Percentiles rank a stretch among this genome's conserved stretches.
phyloP scores from a whole-genome alignment of 805 yeast genomes.

The Candida schatavii region DNA sequence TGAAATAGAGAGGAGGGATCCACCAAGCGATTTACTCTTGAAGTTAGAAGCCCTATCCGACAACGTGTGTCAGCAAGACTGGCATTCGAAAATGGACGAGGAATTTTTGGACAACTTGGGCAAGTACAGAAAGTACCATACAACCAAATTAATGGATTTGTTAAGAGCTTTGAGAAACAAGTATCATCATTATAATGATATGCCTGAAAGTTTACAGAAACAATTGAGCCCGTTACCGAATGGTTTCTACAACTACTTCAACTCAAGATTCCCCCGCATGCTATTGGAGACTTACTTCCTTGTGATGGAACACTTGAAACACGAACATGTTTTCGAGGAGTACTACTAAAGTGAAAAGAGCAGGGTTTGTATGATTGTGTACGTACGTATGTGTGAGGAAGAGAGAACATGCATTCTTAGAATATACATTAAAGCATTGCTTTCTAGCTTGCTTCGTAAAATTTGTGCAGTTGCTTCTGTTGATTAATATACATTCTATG shows the following conservation, averaged over 20 bases:
- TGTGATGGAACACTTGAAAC: slow-evolving; percentile 52
- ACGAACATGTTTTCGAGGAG: slow-evolving; percentile 58
- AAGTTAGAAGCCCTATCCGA: slow-evolving; percentile 52
- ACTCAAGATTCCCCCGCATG: slow-evolving; percentile 70
- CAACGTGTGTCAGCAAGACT: slow-evolving; percentile 58
- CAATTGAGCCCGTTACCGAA: slow-evolving; percentile 79
- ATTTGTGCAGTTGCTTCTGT: too few relatives aligned
- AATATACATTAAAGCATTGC: too few relatives aligned
- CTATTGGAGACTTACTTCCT: slow-evolving; percentile 71
- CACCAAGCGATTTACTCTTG: slow-evolving; percentile 60
- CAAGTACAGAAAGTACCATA: slow-evolving; percentile 83
- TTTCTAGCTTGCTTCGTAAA: too few relatives aligned
- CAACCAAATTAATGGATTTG: slow-evolving; percentile 76
- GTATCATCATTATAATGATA: slow-evolving; percentile 90
- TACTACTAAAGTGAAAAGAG: slow-evolving; percentile 20
- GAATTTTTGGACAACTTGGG: slow-evolving; percentile 80
- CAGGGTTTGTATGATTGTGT: neutral
- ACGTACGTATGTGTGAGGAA: too few relatives aligned
- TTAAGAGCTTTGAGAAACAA: slow-evolving; percentile 89
- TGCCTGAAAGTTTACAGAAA: slow-evolving; percentile 62
- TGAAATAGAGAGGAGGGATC: slow-evolving; percentile 80
- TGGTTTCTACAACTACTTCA: slow-evolving; percentile 80
- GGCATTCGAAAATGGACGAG: slow-evolving; percentile 75
- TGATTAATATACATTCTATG: neutral
- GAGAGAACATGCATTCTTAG: too few relatives aligned